Evolutionary conservation across 257 asterid species (phyloP), one percentile per base, ranked within the genome.

Genomic region (Nicotiana paniculata): DNA sequence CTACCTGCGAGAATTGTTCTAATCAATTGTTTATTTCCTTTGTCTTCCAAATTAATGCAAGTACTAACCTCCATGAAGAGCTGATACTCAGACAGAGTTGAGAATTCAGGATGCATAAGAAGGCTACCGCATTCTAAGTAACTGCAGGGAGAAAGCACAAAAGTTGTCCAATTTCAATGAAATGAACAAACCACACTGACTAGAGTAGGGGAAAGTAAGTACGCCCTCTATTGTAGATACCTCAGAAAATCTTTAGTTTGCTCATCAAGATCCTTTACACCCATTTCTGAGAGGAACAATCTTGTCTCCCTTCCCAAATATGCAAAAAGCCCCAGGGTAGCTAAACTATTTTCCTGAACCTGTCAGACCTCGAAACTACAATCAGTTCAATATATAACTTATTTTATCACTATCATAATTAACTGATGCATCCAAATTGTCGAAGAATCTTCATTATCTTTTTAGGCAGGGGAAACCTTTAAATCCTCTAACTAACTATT

Each of bases 221-320:
- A 74, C 26, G 62, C 79, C 7, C 79, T 24, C 62, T 13, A 51
- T 51, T 48, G 15, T 75, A 82, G 74, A 66, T 84, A 92, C 97
- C 97, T 91, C 61, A 93, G 87, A 83, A 93, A 87, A 84, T 91
- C 90, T 64, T 86, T 86, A 57, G 91, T 86, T 43, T 87, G 93
- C 77, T 90, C 93, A 62, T 92, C 93, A 43, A 87, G 82, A 82
- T 92, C 98, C 84, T 89, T 88, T 74, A 93, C 83, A 48, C 89
- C 86, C 86, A 90, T 88, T 84, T 90, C 85, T 35, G 89, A 86
- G 83, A 93, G 89, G 87, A 89, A 92, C 72, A 90, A 81, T 69
- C 98, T 89, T 33, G 98, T 88, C 85, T 91, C 95, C 89, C 95
- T 90, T 87, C 98, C 98, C 62, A 93, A 87, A 85, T 91, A 91